Base-by-base conservation (phyloP, 2,329 filamentous ascomycete species). In the Aspergillus pseudotamarii region DNA sequence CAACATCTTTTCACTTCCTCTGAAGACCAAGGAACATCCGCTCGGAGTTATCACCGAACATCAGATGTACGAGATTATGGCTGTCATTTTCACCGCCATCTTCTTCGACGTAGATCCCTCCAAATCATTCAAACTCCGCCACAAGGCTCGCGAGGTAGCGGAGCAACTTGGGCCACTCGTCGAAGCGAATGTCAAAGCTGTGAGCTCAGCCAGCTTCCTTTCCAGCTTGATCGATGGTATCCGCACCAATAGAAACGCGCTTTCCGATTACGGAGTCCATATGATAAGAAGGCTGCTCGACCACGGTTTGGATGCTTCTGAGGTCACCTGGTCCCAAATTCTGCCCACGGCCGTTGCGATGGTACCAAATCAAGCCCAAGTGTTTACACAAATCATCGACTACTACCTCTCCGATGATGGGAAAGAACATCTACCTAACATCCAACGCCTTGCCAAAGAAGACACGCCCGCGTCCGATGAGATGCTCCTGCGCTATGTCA, bases 341-440 rank as follows among this genome's bases (percentile, higher is more conserved):
- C 71, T 93, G 57, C 91, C 91, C 0, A 88, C 88, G 0, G 87
- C 88, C 0, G 84, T 84, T 4, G 86, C 88, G 1, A 85, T 90
- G 75, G 88, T 91, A 9, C 88, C 91, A 0, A 91, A 88, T 69
- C 89, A 93, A 73, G 88, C 86, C 1, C 86, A 91, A 71, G 81
- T 90, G 70, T 92, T 93, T 72, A 87, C 89, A 1, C 89, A 91
- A 78, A 83, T 90, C 2, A 81, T 93, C 21, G 90, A 93, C 73
- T 93, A 86, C 78, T 93, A 91, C 72, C 83, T 93, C 4, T 85
- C 86, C 0, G 83, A 88, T 0, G 79, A 85, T 34, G 85, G 87
- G 67, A 77, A 81, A 60, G 68, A 79, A 14, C 81, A 92, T 70
- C 76, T 91, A 0, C 80, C 85, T 0, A 85, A 88, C 46, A 83